Evolutionary conservation across 2,329 filamentous ascomycete species (phyloP), one percentile per base, ranked within the genome.

Genomic region (Amauroascus niger): DNA sequence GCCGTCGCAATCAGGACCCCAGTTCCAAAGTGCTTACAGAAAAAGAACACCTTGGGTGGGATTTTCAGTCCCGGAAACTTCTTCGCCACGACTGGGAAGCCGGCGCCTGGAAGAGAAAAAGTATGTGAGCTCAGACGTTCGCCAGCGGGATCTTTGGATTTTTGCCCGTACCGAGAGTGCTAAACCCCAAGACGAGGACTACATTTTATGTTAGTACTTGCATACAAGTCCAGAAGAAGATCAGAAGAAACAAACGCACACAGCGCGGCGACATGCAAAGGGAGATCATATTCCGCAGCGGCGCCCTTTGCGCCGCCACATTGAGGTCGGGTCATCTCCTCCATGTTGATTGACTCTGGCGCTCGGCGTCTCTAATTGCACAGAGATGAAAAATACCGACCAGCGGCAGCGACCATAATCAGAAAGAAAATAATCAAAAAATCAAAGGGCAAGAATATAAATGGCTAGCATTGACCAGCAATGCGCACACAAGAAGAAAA

Each of bases 1-100:
- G 65, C 69, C 2, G 69, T 71, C 11, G 69, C 65, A 22, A 71
- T 58, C 30, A 71, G 69, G 26, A 71, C 65, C 5, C 69, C 69
- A 2, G 69, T 71, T 40, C 69, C 69, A 49, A 71, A 70, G 60
- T 86, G 86, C 68, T 87, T 86, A 54, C 72, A 73, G 52, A 75
- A 74, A 14, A 76, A 67, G 57, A 74, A 76, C 47, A 71, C 41
- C 18, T 37, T 52, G 11, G 50, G 50, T 2, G 50, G 50, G 30
- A 52, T 52, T 11, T 52, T 46, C 67, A 41, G 70, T 71, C 11
- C 70, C 11, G 63, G 67, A 3, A 63, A 54, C 1, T 71, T 64
- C n/a, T 67, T 71, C 1, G 73, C 74, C 6, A 74, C 26, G n/a
- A 76, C 72, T 0, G 74, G 74, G 61, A 76, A 76, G 61, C 55